A percentile compares a stretch with the other conserved stretches of the same genome.
Evolutionary conservation across 129 eudicot species (phyloP).

Genomic region (sunflower (Helianthus annuus)): DNA sequence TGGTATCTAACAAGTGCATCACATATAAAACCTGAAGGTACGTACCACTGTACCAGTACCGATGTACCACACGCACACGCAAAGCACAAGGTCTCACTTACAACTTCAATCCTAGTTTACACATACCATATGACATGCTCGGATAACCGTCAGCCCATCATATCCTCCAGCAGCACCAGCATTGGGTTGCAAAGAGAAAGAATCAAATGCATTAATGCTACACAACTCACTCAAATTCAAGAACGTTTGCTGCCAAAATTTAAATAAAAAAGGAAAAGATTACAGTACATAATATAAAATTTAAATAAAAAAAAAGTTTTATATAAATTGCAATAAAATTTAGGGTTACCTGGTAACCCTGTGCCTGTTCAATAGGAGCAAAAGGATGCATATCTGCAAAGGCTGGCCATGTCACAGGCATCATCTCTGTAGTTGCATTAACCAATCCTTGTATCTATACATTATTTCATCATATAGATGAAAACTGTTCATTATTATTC

Average conservation of each 20-base stretch:
- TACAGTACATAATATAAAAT: not conserved
- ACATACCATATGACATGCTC: constrained; percentile 86
- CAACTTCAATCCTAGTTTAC: too few relatives aligned
- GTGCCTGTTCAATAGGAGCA: not conserved
- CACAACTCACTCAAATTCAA: constrained; percentile 83
- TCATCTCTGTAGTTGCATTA: constrained; percentile 5
- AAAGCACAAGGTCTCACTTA: too few relatives aligned
- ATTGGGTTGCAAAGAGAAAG: constrained; percentile 96
- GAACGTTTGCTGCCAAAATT: constrained; percentile 91
- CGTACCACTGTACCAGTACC: too few relatives aligned
- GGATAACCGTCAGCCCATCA: constrained; percentile 97
- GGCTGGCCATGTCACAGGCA: constrained; percentile 4
- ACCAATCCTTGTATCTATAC: not conserved
- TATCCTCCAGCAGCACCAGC: constrained; percentile 99
- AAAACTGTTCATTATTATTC: not conserved
- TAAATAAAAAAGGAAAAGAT: too few relatives aligned
- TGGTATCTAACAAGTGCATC: too few relatives aligned
- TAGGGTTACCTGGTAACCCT: not conserved
- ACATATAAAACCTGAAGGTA: too few relatives aligned
- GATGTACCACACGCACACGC: too few relatives aligned
- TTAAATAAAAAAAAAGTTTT: not conserved
- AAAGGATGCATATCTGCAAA: constrained; percentile 71
- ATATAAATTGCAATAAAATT: not conserved
- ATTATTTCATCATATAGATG: not conserved
- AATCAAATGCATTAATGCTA: constrained; percentile 85